A percentile compares a stretch with the other conserved stretches of the same genome.
Evolutionary conservation across 164 flowering plant species (phyloP).

Genomic region (Protea cynaroides): DNA sequence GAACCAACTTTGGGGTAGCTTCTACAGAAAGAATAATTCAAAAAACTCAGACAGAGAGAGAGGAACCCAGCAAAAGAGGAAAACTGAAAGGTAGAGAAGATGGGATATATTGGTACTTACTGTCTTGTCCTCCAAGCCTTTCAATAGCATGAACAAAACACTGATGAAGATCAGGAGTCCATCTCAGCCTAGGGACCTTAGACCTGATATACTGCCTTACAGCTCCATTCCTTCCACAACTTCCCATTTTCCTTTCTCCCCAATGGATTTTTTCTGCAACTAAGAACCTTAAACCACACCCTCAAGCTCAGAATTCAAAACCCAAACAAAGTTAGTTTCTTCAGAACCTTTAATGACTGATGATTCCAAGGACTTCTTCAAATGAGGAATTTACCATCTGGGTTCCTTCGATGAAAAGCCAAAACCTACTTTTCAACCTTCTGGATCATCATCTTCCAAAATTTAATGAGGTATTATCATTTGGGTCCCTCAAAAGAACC

Average conservation of each 20-base stretch:
- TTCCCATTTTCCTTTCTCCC: slow-evolving; percentile 32
- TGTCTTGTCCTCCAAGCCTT: slow-evolving; percentile 84
- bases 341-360: not conserved
- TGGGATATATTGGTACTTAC: slow-evolving; percentile 28
- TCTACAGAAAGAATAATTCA: slow-evolving; percentile 26
- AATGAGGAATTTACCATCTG: no score
- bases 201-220: slow-evolving; percentile 81
- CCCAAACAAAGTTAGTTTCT: not conserved
- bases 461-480: no score
- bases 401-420: no score
- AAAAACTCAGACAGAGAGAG: not conserved
- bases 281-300: not conserved
- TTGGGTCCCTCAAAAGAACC: not conserved
- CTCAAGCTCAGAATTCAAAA: not conserved
- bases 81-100: not conserved
- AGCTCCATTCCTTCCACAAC: slow-evolving; percentile 60
- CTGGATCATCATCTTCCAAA: not conserved
- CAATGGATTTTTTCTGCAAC: not conserved
- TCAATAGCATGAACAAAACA: slow-evolving; percentile 77
- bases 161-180: slow-evolving; percentile 90
- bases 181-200: slow-evolving; percentile 70
- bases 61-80: not conserved
- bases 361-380: no score
- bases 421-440: no score
- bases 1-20: slow-evolving; percentile 88